These are phyloP conservation scores for Prunus mume DNA, from an alignment of 306 rosid species.

Conservation along the genomic window DNA sequence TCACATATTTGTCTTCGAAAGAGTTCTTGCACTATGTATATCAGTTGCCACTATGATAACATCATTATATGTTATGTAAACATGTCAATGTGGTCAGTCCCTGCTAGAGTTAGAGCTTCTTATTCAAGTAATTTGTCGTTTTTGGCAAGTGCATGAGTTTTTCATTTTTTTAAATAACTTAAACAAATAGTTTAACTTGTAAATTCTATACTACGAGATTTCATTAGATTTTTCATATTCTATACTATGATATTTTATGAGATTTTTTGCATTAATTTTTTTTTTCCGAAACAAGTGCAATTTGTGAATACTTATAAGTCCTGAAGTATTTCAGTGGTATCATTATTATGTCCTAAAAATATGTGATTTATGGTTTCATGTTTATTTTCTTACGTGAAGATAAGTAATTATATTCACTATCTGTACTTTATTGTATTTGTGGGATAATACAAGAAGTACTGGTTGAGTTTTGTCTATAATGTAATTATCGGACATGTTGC, in stretches of 20 bases:
- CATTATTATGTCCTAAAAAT: neutral
- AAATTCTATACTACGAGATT: neutral
- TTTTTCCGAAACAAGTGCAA: neutral
- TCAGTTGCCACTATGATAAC: neutral
- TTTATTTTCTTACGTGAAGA: neutral
- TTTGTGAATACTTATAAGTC: neutral
- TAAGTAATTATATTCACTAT: neutral
- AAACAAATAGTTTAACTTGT: neutral
- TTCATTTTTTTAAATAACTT: neutral
- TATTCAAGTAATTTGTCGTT: neutral
- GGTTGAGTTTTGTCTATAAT: neutral
- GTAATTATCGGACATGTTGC: neutral
- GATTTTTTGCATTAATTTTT: neutral
- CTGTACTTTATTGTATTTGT: neutral
- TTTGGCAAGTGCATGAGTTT: neutral
- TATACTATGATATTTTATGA: neutral
- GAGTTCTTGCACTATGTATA: neutral
- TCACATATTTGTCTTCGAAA: neutral
- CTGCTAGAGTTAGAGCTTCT: neutral
- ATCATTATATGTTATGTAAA: neutral
- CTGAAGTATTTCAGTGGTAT: neutral
- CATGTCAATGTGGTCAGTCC: neutral
- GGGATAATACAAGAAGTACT: neutral
- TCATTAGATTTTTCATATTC: neutral
- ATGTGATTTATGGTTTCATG: neutral